A percentile compares a stretch with the other conserved stretches of the same genome.
phyloP scores from a whole-genome alignment of 2,329 filamentous ascomycete species.

The Pseudogymnoascus sp. region DNA sequence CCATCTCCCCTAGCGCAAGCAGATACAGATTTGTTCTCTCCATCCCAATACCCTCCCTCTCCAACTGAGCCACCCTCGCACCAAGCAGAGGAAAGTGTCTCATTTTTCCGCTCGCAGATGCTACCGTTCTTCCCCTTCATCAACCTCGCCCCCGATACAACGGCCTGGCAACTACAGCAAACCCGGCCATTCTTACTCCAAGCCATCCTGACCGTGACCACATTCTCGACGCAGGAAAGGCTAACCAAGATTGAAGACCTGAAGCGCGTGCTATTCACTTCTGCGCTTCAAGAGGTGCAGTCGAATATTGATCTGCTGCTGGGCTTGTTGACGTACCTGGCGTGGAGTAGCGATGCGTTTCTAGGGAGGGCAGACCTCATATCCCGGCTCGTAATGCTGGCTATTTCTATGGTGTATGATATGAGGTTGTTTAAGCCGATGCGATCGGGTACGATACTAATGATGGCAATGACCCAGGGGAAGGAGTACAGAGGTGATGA shows the following conservation, averaged over 20 bases:
- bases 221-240: constrained; percentile 36
- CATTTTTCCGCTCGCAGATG: constrained; percentile 35
- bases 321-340: constrained; percentile 38
- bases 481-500: constrained; percentile 15
- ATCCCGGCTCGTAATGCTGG: not conserved
- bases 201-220: constrained; percentile 40
- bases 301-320: constrained; percentile 44
- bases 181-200: constrained; percentile 43
- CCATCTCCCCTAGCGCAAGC: constrained; percentile 8
- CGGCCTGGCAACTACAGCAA: constrained; percentile 32
- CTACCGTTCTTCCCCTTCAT: constrained; percentile 39
- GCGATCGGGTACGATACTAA: constrained; percentile 9
- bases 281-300: constrained; percentile 41
- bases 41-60: not conserved
- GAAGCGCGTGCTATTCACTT: constrained; percentile 38
- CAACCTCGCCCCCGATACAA: constrained; percentile 32
- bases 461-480: constrained; percentile 19
- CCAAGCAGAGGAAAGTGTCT: constrained; percentile 35
- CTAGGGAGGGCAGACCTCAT: not conserved
- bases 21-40: not conserved
- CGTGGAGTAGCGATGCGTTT: constrained; percentile 33
- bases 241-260: constrained; percentile 33
- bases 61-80: constrained; percentile 23
- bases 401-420: not conserved
- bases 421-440: constrained; percentile 3